Evolutionary conservation across 495 filamentous ascomycete genomes (phyloP), one percentile per base, ranked within the genome.

Genomic region (Talaromyces adpressus): DNA sequence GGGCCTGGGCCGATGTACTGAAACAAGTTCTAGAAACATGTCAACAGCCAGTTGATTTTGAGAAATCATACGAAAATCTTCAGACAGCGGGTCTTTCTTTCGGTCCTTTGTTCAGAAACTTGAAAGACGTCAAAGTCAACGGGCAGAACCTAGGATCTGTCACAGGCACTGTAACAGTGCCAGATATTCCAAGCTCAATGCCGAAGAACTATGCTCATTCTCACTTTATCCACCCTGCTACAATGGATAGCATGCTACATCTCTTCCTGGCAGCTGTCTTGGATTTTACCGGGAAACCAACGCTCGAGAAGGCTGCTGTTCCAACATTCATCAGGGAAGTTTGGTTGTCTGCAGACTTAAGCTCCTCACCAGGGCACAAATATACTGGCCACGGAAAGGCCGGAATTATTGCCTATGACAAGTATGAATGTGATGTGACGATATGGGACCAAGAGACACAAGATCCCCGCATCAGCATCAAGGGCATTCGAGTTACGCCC

Each of bases 231-330:
- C 76, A 79, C 30, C 76, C 76, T 1, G 66, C 70, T 4, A 72
- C 70, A 1, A 71, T 79, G 69, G 76, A 79, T 30, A 73, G 70
- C 41, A 72, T 74, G 64, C 66, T 76, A 7, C 76, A 79, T 49
- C 63, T 72, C 11, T 54, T 67, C 27, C 8, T 63, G 6, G 65
- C 66, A 4, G 64, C 68, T 1, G 59, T 67, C 4, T 63, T 73
- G 11, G 69, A 73, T 39, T 54, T 66, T n/a, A 71, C 64, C 5
- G 66, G 70, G 2, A 63, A 64, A 12, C 25, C 63, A 6, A 65
- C 57, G 16, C 59, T 73, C 1, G 64, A 69, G 11, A 45, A 49
- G n/a, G 64, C 70, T 32, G 62, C 61, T 30, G 30, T 73, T 7
- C 71, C 71, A 14, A 68, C 66, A 8, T 72, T 65, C 30, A 66